Percentiles rank a stretch among this genome's conserved stretches.
These are phyloP conservation scores for Pseudogymnoascus sp. DNA, from an alignment of 2,329 filamentous ascomycete species.

Conservation along the genomic window DNA sequence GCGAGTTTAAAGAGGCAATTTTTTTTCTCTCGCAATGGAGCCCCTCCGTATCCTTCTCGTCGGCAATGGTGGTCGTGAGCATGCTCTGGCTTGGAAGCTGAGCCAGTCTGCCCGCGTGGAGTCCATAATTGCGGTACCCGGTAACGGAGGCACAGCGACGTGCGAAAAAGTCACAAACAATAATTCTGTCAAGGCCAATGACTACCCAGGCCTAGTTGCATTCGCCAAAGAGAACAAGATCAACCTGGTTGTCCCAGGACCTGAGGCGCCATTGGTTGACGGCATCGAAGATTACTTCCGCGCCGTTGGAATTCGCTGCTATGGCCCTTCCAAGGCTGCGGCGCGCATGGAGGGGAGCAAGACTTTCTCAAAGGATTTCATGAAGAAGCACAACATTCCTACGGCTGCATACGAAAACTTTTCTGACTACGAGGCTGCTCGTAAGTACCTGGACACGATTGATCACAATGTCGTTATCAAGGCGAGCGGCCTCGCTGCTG, in stretches of 20 bases:
- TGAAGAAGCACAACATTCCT: slow-evolving; percentile 82
- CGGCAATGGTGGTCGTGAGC: slow-evolving; percentile 85
- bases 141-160: slow-evolving; percentile 74
- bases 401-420: slow-evolving; percentile 91
- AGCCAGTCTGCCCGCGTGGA: slow-evolving; percentile 69
- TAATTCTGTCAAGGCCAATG: slow-evolving; percentile 55
- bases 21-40: slow-evolving; percentile 11
- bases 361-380: slow-evolving; percentile 96
- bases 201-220: slow-evolving; percentile 66
- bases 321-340: slow-evolving; percentile 76
- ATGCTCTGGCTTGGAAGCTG: slow-evolving; percentile 87
- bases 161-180: slow-evolving; percentile 64
- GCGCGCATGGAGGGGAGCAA: slow-evolving; percentile 93
- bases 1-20: background rate
- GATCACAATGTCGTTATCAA: slow-evolving; percentile 81
- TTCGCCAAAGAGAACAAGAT: slow-evolving; percentile 64
- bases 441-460: slow-evolving; percentile 63
- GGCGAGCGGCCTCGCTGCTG: slow-evolving; percentile 81
- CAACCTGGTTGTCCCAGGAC: slow-evolving; percentile 77
- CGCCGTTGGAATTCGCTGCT: slow-evolving; percentile 63
- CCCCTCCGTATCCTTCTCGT: slow-evolving; percentile 67
- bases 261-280: slow-evolving; percentile 80
- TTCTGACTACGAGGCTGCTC: slow-evolving; percentile 61
- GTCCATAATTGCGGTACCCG: slow-evolving; percentile 59
- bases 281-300: slow-evolving; percentile 77